Evolutionary conservation across 768 basidiomycete genomes (phyloP).

Genomic region (Tulasnella sp.): DNA sequence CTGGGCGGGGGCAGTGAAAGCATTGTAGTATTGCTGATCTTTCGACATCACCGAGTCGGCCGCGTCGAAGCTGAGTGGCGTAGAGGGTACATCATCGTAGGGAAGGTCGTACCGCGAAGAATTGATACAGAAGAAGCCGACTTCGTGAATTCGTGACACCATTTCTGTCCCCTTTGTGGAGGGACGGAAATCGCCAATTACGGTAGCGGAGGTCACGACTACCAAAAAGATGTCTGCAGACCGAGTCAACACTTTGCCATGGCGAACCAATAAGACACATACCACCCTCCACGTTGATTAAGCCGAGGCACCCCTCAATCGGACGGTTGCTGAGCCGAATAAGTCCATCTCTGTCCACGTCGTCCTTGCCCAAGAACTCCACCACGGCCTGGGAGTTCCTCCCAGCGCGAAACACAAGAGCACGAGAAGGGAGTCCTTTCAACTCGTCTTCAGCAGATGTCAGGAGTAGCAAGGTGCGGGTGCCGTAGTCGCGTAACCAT

Average conservation of each 20-base stretch:
- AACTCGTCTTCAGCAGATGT: slow-evolving; percentile 56
- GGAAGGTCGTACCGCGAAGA: slow-evolving; percentile 69
- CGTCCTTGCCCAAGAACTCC: slow-evolving; percentile 64
- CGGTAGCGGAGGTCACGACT: slow-evolving; percentile 59
- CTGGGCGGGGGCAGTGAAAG: slow-evolving; percentile 33
- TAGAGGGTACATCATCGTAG: slow-evolving; percentile 41
- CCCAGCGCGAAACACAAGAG: slow-evolving; percentile 60
- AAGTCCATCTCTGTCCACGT: slow-evolving; percentile 54
- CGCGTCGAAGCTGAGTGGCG: slow-evolving; percentile 34
- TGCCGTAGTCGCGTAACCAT: slow-evolving; percentile 43
- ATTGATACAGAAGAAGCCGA: slow-evolving; percentile 78
- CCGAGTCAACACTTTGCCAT: slow-evolving; percentile 13
- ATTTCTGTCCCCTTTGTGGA: slow-evolving; percentile 45
- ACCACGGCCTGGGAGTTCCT: slow-evolving; percentile 58
- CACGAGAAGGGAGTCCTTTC: slow-evolving; percentile 45
- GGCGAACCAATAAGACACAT: slow-evolving; percentile 2
- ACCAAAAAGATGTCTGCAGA: slow-evolving; percentile 69
- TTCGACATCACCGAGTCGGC: slow-evolving; percentile 33
- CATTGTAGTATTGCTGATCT: slow-evolving; percentile 37
- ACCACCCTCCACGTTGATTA: slow-evolving; percentile 30
- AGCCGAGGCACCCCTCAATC: slow-evolving; percentile 73
- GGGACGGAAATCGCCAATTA: slow-evolving; percentile 52
- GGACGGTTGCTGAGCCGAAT: slow-evolving; percentile 56
- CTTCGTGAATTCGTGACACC: slow-evolving; percentile 74
- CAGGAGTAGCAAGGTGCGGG: slow-evolving; percentile 55